Percentiles rank a stretch among this genome's conserved stretches.
Evolutionary conservation across 495 filamentous ascomycete genomes (phyloP).

Genomic region (Tuber calosporum): DNA sequence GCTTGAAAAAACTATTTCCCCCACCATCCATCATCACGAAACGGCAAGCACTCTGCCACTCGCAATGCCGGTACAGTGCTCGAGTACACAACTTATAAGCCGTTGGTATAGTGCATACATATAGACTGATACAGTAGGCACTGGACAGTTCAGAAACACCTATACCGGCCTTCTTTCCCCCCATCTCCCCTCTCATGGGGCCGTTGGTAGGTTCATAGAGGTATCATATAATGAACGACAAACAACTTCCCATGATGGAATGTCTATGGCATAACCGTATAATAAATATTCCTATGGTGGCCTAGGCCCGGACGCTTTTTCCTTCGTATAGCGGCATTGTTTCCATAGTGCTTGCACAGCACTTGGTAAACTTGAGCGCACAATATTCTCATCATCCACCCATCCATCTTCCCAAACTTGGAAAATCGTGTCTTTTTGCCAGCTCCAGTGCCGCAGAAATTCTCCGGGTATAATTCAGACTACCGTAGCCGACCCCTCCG

Average conservation of each 20-base stretch:
- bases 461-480: conserved; percentile 7
- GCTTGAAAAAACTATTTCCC: conserved; percentile 6
- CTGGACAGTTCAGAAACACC: neutral
- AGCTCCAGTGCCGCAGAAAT: neutral
- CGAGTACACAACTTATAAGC: conserved; percentile 15
- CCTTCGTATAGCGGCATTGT: neutral
- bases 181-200: neutral
- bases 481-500: neutral
- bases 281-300: neutral
- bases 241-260: neutral
- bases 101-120: conserved; percentile 8
- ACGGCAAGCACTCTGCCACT: conserved; percentile 1
- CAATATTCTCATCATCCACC: neutral
- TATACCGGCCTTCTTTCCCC: neutral
- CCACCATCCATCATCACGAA: conserved; percentile 15
- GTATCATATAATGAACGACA: neutral
- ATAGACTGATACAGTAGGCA: neutral
- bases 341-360: neutral
- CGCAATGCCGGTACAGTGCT: too few relatives aligned
- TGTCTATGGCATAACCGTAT: neutral
- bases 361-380: neutral
- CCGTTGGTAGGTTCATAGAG: neutral
- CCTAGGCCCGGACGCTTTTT: neutral
- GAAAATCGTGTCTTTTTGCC: neutral
- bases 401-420: neutral